phyloP scores from a whole-genome alignment of 306 rosid genomes.

The Gastrolobium villosum region DNA sequence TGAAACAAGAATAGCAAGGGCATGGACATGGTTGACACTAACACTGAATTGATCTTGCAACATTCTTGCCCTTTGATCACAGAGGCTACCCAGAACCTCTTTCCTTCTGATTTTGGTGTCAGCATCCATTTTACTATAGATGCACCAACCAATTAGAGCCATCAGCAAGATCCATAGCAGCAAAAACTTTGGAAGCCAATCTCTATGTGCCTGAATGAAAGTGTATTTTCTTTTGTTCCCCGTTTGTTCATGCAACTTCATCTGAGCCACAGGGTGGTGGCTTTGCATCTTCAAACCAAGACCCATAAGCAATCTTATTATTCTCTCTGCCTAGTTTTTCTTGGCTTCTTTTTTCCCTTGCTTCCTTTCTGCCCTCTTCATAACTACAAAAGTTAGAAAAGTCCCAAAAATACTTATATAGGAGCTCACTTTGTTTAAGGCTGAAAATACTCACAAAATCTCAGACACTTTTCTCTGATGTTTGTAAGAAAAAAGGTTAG shows the following conservation, averaged over 20 bases:
- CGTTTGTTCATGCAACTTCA: slow-evolving; percentile 76
- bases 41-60: slow-evolving; percentile 97
- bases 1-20: slow-evolving; percentile 95
- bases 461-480: slow-evolving; percentile 52
- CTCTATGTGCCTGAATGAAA: slow-evolving; percentile 77
- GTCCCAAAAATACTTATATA: slow-evolving; percentile 44
- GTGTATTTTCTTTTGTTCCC: slow-evolving; percentile 77
- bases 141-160: slow-evolving; percentile 59
- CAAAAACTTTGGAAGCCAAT: slow-evolving; percentile 76
- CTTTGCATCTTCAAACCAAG: slow-evolving; percentile 64
- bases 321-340: slow-evolving; percentile 42
- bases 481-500: slow-evolving; percentile 49
- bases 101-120: slow-evolving; percentile 80
- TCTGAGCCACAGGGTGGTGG: slow-evolving; percentile 66
- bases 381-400: slow-evolving; percentile 51
- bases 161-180: slow-evolving; percentile 72
- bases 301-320: slow-evolving; percentile 59
- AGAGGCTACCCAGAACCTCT: slow-evolving; percentile 85
- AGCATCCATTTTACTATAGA: slow-evolving; percentile 81
- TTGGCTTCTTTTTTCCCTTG: slow-evolving; percentile 42
- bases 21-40: slow-evolving; percentile 97
- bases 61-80: slow-evolving; percentile 99
- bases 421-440: slow-evolving; percentile 52
- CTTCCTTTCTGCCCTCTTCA: slow-evolving; percentile 53
- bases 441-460: slow-evolving; percentile 51